Base-by-base conservation (phyloP, 2,329 filamentous ascomycete species). In the Fusarium tuaranense region DNA sequence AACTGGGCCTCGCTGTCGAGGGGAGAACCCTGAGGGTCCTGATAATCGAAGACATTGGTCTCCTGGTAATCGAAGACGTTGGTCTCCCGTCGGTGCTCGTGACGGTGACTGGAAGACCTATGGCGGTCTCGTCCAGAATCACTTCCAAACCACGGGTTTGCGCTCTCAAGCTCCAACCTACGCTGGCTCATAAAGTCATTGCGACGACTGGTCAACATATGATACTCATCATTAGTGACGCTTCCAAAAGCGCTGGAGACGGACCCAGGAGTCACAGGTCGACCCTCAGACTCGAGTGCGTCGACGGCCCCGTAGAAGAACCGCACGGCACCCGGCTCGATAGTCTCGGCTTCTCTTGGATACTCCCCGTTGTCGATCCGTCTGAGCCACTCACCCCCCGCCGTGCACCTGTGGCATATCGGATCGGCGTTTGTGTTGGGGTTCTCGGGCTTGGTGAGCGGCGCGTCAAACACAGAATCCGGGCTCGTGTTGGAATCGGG, bases 291-390 rank as follows among this genome's bases (percentile, higher is more conserved):
- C 63, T 78, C 75, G 8, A 75, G 39, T 1, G 46, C 20, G 0
- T 68, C 25, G 2, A 71, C 61, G 13, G 62, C n/a, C 20, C 70
- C 63, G 53, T 74, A 78, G 12, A 79, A 36, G 4, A 80, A 20
- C 9, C 25, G 36, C 12, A 70, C 69, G 18, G 79, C 70, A 2
- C 72, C 73, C 22, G 60, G 59, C 32, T 75, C 73, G 2, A 75
- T 32, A 1, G 69, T 34, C 16, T 16, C 22, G 8, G 65, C 18
- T 13, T 46, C 25, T 4, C 16, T 8, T 0, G 72, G 75, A 68
- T 57, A 75, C 32, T 68, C 41, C 20, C 73, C 70, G 3, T 22
- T 8, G 2, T 63, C 7, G 7, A 80, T 48, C 5, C 10, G 12
- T 8, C 4, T 6, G 12, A 46, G 44, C 39, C 68, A 78, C 25